Evolutionary conservation across 2,329 filamentous ascomycete species (phyloP), one percentile per base, ranked within the genome.

Genomic region (Coleophoma crateriformis): DNA sequence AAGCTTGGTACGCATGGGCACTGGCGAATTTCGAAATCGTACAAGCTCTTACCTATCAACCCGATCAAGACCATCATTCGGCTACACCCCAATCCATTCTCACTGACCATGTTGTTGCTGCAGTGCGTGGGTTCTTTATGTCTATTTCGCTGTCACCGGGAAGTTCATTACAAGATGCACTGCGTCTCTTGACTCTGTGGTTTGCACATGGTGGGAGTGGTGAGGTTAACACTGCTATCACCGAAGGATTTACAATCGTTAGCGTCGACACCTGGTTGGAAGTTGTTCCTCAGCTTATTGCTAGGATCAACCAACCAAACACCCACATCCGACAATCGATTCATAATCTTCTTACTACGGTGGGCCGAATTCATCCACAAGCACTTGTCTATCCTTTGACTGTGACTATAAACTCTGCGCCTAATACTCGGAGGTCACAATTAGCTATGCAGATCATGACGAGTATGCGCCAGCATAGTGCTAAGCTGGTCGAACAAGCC

Each of bases 1-100:
- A 99, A 71, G 94, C 95, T 7, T 99, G 94, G 94, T 95, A 99
- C 69, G 88, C 94, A 0, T 99, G 94, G 92, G 95, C 94, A 11
- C 71, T 99, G 54, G 92, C 94, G 48, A 99, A 99, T 68, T 99
- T 99, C 62, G 92, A 99, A 69, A 94, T 99, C 50, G 91, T 97
- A 35, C 95, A 94, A 59, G 81, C 85, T 10, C 78, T 85, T 20
- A 79, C 83, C 50, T 50, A 57, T 50, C 54, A 56, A 33, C 49
- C 53, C 14, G 58, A 61, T n/a, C 52, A 53, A 22, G 55, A 60
- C 42, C 19, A 19, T 19, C 55, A 52, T 15, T 61, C 58, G 51
- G 55, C 70, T 82, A 37, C 86, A 87, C 50, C 80, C 2, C 53
- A 84, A 37, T 78, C 79, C 45, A 80, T 88, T 60, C 76, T 96